Base-by-base conservation (phyloP, 768 basidiomycete species). In the Guyanaporus albipodus region DNA sequence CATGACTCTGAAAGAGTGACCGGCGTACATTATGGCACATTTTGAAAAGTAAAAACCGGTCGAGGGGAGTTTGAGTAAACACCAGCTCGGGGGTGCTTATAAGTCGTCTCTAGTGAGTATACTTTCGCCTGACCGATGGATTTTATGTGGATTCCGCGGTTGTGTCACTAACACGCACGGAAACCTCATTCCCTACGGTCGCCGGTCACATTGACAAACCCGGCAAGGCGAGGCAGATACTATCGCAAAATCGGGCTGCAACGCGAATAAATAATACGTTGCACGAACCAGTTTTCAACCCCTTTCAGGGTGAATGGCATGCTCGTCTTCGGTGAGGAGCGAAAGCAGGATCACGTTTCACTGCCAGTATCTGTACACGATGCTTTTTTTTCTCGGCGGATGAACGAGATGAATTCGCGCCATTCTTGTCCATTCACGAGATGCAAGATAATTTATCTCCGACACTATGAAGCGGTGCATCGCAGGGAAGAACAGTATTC, bases 21-120 rank as follows among this genome's bases (percentile, higher is more conserved):
- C 51, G 31, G 70, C 81, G 39, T 57, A 87, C 86, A 66, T 87
- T 87, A 67, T 85, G 77, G 64, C 86, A 88, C 86, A 87, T 87
- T 44, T 53, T 14, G 44, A 46, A 23, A 46, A 47, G 50, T 46
- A 46, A 43, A 44, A 54, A 38, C 42, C 44, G 52, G 54, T 54
- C 38, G 53, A 52, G 40, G 44, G 48, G 40, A 50, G 53, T 44
- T 38, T 48, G 54, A 42, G 46, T 36, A 27, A 41, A 50, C 26
- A 31, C 52, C 48, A 38, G 41, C 48, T 36, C 55, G 47, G 58
- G 46, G 54, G 50, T 49, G 50, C 44, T 55, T 53, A 49, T 43
- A 47, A 54, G 49, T 37, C 28, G 53, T 44, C 32, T 53, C 49
- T 42, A 19, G 48, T 48, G 54, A 44, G 41, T 32, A 23, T 39